Percentiles rank a stretch among this genome's conserved stretches.
Conservation (phyloP, 208 protist species). For the Crithidia acanthocephali region DNA sequence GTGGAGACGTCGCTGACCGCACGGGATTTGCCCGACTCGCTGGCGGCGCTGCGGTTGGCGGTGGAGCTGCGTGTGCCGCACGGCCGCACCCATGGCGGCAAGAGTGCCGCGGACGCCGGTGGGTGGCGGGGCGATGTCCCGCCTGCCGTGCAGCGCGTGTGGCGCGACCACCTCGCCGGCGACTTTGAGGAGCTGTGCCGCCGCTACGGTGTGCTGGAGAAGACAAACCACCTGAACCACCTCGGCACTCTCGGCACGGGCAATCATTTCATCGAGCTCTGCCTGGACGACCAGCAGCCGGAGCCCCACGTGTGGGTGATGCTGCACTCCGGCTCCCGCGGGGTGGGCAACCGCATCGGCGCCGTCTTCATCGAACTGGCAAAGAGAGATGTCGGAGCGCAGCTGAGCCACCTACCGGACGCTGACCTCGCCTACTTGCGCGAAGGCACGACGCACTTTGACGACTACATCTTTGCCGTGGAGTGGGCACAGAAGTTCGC, state of each 20-base stretch:
- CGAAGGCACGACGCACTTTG: slow-evolving; percentile 81
- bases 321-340: slow-evolving; percentile 89
- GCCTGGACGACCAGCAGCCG: slow-evolving; percentile 62
- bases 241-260: slow-evolving; percentile 89
- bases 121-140: slow-evolving; percentile 66
- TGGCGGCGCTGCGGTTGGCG: slow-evolving; percentile 65
- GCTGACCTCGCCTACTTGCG: slow-evolving; percentile 78
- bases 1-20: slow-evolving; percentile 67
- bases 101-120: slow-evolving; percentile 55
- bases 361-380: slow-evolving; percentile 82
- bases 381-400: slow-evolving; percentile 78
- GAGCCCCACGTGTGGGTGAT: slow-evolving; percentile 83
- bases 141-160: slow-evolving; percentile 47
- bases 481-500: slow-evolving; percentile 89
- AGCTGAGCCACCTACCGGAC: slow-evolving; percentile 58
- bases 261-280: slow-evolving; percentile 94
- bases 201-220: slow-evolving; percentile 46
- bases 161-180: slow-evolving; percentile 58
- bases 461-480: slow-evolving; percentile 84
- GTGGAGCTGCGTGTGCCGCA: slow-evolving; percentile 85
- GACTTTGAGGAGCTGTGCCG: slow-evolving; percentile 72
- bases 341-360: slow-evolving; percentile 91
- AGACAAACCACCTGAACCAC: slow-evolving; percentile 83
- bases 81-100: slow-evolving; percentile 76
- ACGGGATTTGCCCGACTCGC: slow-evolving; percentile 64